Percentiles rank a stretch among this genome's conserved stretches.
phyloP scores from a whole-genome alignment of 805 yeast species.

The Cyberlindnera galapagoensis region DNA sequence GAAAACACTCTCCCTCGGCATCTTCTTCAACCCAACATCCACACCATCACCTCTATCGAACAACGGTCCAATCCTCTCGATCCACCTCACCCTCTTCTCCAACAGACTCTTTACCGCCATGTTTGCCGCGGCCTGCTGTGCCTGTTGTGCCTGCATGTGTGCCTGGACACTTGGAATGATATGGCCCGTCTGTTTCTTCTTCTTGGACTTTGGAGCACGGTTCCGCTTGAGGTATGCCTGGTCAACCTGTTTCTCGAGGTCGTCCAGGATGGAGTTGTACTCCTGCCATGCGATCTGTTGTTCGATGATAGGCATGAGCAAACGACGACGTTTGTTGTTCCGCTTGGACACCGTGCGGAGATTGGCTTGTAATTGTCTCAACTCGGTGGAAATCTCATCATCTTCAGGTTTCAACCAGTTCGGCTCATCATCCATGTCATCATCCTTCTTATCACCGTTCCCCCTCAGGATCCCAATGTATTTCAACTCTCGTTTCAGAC shows the following conservation, averaged over 20 bases:
- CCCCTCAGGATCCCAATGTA: conserved; percentile 87
- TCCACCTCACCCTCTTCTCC: conserved; percentile 88
- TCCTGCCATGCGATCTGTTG: conserved; percentile 95
- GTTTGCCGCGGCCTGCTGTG: conserved; percentile 65
- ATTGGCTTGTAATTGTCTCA: conserved; percentile 65
- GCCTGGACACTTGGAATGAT: conserved; percentile 26
- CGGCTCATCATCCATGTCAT: conserved; percentile 27
- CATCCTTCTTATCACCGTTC: conserved; percentile 22
- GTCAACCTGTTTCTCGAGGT: conserved; percentile 93
- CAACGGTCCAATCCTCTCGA: conserved; percentile 79
- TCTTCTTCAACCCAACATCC: conserved; percentile 17
- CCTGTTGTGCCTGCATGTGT: conserved; percentile 28
- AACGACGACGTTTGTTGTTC: conserved; percentile 63
- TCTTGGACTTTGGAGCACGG: conserved; percentile 54
- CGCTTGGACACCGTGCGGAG: conserved; percentile 52
- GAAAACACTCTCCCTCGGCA: conserved; percentile 19
- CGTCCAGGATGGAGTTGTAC: conserved; percentile 82
- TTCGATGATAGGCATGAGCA: conserved; percentile 65
- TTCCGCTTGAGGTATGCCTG: conserved; percentile 83
- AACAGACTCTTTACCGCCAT: conserved; percentile 71
- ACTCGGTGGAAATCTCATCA: conserved; percentile 86
- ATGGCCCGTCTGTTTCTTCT: conserved; percentile 22
- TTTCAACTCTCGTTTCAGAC: conserved; percentile 79
- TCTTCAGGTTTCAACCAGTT: conserved; percentile 82
- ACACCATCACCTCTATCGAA: conserved; percentile 38